Conservation (phyloP, 2,329 filamentous ascomycete species). For the Xylariaceae sp. region DNA sequence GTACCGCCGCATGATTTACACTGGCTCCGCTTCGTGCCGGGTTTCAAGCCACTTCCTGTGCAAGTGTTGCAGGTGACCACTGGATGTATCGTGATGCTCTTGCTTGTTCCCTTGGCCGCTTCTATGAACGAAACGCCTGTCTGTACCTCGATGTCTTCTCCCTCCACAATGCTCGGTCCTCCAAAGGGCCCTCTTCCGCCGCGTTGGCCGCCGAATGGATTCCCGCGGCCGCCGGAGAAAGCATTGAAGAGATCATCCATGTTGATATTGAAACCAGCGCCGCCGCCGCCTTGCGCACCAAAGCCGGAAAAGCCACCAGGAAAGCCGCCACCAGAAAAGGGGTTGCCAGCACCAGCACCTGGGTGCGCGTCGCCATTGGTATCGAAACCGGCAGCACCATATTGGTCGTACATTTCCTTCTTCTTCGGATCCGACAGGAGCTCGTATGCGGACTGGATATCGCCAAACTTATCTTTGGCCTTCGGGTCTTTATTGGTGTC, state of each 20-base stretch:
- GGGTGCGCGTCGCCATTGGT: slow-evolving; percentile 54
- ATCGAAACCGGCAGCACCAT: slow-evolving; percentile 81
- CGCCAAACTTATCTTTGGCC: slow-evolving; percentile 92
- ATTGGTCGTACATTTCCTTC: slow-evolving; percentile 85
- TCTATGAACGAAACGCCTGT: slow-evolving; percentile 93
- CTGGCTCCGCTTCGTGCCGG: slow-evolving; percentile 62
- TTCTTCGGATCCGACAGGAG: slow-evolving; percentile 88
- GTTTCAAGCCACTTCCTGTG: slow-evolving; percentile 74
- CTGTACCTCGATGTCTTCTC: slow-evolving; percentile 93
- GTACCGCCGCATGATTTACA: slow-evolving; percentile 82
- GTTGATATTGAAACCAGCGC: slow-evolving; percentile 86
- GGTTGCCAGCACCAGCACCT: slow-evolving; percentile 50
- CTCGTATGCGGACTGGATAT: slow-evolving; percentile 91
- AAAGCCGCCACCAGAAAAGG: slow-evolving; percentile 36
- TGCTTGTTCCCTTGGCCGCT: slow-evolving; percentile 81
- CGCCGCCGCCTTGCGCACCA: slow-evolving; percentile 60
- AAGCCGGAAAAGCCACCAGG: slow-evolving; percentile 35
- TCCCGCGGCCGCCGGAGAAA: slow-evolving; percentile 56
- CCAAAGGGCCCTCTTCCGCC: slow-evolving; percentile 61
- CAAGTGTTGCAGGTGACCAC: slow-evolving; percentile 77
- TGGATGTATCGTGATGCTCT: slow-evolving; percentile 82
- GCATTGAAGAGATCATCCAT: slow-evolving; percentile 94
- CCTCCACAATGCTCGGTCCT: slow-evolving; percentile 73
- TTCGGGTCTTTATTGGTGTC: slow-evolving; percentile 92
- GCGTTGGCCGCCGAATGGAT: slow-evolving; percentile 46